Conservation (phyloP, 768 basidiomycete species). For the Piloderma croceum region DNA sequence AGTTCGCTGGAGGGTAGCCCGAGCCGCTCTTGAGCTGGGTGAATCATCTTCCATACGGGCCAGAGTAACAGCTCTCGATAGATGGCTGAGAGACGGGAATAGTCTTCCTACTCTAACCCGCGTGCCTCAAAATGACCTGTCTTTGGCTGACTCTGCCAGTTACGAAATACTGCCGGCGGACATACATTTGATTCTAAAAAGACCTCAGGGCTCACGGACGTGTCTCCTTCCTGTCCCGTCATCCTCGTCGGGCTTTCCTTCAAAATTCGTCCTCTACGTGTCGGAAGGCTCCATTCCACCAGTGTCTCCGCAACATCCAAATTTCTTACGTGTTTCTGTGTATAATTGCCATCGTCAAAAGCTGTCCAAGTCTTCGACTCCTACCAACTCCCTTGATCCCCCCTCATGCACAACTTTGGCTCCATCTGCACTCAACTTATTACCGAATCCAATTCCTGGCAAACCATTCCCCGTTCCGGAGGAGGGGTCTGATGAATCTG, state of each 20-base stretch:
- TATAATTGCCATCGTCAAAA: slow-evolving; percentile 34
- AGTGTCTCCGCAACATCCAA: slow-evolving; percentile 44
- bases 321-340: slow-evolving; percentile 43
- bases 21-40: slow-evolving; percentile 68
- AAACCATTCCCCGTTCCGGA: slow-evolving; percentile 58
- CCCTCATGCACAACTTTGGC: slow-evolving; percentile 34
- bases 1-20: slow-evolving; percentile 83
- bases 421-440: slow-evolving; percentile 49
- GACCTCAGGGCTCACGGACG: slow-evolving; percentile 37
- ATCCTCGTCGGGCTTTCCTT: slow-evolving; percentile 5
- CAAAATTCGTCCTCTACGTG: slow-evolving; percentile 50
- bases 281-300: slow-evolving; percentile 51
- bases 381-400: slow-evolving; percentile 13
- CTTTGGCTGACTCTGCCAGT: slow-evolving; percentile 15
- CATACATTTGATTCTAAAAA: slow-evolving; percentile 36
- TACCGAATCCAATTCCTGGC: slow-evolving; percentile 55
- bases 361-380: background rate
- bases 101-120: slow-evolving; percentile 28
- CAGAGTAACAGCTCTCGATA: slow-evolving; percentile 42
- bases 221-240: slow-evolving; percentile 48
- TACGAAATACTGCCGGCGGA: slow-evolving; percentile 35
- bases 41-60: slow-evolving; percentile 18
- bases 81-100: slow-evolving; percentile 66
- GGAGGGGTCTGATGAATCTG: slow-evolving; percentile 70
- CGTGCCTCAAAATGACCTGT: slow-evolving; percentile 9